Evolutionary conservation across 495 filamentous ascomycete species (phyloP).

Genomic region (Talaromyces thailandensis): DNA sequence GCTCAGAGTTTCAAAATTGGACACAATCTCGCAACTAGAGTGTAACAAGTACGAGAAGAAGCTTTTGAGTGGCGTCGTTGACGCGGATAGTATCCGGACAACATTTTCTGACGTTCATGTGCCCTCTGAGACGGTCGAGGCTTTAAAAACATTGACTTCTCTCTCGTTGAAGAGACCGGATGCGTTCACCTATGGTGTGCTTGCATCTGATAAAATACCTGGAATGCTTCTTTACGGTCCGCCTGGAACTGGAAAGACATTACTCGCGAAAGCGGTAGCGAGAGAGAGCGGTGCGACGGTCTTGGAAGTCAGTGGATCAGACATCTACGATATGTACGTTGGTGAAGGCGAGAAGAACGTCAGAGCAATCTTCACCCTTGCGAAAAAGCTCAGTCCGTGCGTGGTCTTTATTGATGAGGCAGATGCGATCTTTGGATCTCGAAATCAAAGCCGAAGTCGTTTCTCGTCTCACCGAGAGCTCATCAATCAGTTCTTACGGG

Average conservation of each 20-base stretch:
- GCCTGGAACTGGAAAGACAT: slow-evolving; percentile 91
- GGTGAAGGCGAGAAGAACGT: slow-evolving; percentile 97
- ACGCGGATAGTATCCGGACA: slow-evolving; percentile 71
- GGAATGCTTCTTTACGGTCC: slow-evolving; percentile 90
- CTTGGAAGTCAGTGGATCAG: slow-evolving; percentile 61
- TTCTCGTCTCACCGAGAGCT: slow-evolving; percentile 70
- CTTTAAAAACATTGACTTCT: slow-evolving; percentile 80
- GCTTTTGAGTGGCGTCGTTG: slow-evolving; percentile 69
- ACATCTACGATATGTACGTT: slow-evolving; percentile 93
- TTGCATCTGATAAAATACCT: slow-evolving; percentile 83
- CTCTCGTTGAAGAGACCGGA: slow-evolving; percentile 84
- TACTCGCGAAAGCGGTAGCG: slow-evolving; percentile 91
- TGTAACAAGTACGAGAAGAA: slow-evolving; percentile 73
- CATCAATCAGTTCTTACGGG: slow-evolving; percentile 95
- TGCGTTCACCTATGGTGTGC: slow-evolving; percentile 90
- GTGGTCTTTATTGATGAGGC: slow-evolving; percentile 97
- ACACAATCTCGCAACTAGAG: slow-evolving; percentile 36
- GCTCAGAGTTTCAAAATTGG: slow-evolving; percentile 11
- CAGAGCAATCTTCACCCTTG: slow-evolving; percentile 81
- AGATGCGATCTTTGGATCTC: slow-evolving; percentile 77
- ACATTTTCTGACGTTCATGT: slow-evolving; percentile 82
- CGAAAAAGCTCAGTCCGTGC: slow-evolving; percentile 85
- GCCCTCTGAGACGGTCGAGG: slow-evolving; percentile 72
- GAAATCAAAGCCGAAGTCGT: slow-evolving; percentile 47
- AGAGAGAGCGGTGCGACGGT: slow-evolving; percentile 88